Evolutionary conservation across 495 filamentous ascomycete species (phyloP).

Genomic region (Annulohypoxylon moriforme): DNA sequence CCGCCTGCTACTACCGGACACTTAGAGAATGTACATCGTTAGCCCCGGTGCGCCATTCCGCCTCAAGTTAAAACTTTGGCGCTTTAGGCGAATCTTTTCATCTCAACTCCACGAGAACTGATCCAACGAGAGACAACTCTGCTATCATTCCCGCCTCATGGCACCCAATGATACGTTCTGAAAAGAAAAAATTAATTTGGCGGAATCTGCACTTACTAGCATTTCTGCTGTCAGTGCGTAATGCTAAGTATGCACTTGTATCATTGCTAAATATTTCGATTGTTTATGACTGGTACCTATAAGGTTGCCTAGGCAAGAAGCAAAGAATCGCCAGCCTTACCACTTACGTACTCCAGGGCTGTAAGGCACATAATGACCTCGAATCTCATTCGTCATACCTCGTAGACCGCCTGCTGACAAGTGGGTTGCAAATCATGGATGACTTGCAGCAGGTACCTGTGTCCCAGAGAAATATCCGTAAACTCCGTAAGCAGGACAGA

Average conservation of each 20-base stretch:
- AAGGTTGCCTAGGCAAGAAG: background rate
- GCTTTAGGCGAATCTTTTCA: background rate
- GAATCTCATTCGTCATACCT: background rate
- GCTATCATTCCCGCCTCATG: background rate
- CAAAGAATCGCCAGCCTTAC: background rate
- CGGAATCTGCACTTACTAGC: background rate
- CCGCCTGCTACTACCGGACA: background rate
- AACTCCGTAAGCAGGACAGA: background rate
- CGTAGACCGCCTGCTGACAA: background rate
- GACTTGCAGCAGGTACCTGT: constrained; percentile 4
- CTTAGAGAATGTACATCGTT: background rate
- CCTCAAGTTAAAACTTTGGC: background rate
- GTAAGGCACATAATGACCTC: background rate
- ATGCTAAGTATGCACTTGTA: background rate
- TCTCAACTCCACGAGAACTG: background rate
- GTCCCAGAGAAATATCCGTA: background rate
- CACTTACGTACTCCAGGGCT: background rate
- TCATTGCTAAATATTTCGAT: background rate
- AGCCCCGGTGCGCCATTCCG: background rate
- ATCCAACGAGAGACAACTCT: background rate
- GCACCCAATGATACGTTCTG: no score
- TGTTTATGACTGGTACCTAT: no score
- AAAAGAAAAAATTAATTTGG: background rate
- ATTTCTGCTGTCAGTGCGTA: background rate
- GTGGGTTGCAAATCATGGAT: background rate